Conservation (phyloP, 2,329 filamentous ascomycete species). For the Monosporascus ibericus region DNA sequence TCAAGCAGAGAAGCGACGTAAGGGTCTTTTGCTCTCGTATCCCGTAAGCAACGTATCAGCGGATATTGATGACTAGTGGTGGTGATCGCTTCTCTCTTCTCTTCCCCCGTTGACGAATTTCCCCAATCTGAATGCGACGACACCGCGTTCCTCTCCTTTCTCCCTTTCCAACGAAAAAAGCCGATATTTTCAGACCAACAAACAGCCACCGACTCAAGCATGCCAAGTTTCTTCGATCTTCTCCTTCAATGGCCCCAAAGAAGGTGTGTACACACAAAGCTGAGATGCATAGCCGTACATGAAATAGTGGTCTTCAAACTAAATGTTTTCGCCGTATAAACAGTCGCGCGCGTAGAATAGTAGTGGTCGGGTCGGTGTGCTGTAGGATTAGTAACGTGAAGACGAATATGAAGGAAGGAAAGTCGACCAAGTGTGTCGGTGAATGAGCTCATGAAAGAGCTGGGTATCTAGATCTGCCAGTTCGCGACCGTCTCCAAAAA, state of each 20-base stretch:
- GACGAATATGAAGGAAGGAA: conserved; percentile 12
- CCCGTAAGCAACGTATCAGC: not conserved
- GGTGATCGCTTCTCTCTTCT: not conserved
- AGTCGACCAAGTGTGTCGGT: conserved; percentile 22
- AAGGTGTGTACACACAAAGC: not conserved
- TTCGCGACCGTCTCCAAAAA: not conserved
- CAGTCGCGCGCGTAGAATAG: conserved; percentile 6
- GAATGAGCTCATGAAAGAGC: conserved; percentile 26
- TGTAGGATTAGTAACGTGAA: conserved; percentile 5
- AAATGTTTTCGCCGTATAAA: not conserved
- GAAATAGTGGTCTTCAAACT: not conserved
- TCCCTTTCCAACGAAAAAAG: not conserved
- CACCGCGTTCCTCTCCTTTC: not conserved
- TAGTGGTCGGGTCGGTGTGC: not conserved
- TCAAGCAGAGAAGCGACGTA: not conserved
- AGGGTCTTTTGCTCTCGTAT: not conserved
- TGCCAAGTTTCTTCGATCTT: not conserved
- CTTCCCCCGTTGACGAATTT: not conserved
- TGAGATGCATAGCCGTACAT: conserved; percentile 3
- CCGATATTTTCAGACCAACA: not conserved
- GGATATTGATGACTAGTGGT: not conserved
- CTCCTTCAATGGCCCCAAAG: not conserved
- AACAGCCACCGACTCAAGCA: not conserved
- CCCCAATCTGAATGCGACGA: not conserved
- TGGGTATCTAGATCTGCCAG: conserved; percentile 28